A percentile compares a stretch with the other conserved stretches of the same genome.
Evolutionary conservation across 1,284 basidiomycete genomes (phyloP).

Genomic region (Athelia psychrophila): DNA sequence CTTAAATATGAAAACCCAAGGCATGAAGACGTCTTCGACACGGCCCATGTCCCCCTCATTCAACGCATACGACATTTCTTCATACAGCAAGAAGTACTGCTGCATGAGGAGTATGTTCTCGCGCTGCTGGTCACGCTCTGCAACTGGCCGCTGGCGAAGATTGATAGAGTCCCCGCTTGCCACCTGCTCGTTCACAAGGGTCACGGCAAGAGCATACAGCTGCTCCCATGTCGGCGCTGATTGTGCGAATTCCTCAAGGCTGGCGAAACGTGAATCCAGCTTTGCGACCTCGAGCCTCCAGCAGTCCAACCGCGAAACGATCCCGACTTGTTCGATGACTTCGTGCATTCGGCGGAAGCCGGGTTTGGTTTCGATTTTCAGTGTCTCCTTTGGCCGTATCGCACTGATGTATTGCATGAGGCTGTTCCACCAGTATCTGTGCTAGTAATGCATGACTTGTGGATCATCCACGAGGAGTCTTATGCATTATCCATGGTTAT

Average conservation of each 20-base stretch:
- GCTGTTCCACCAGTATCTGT: background rate
- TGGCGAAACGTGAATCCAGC: background rate
- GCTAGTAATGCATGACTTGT: too few relatives aligned
- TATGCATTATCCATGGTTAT: too few relatives aligned
- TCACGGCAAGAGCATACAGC: conserved; percentile 13
- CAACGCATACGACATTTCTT: conserved; percentile 27
- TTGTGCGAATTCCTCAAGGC: conserved; percentile 18
- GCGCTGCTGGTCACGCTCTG: conserved; percentile 20
- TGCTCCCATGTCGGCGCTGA: conserved; percentile 17
- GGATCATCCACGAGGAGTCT: too few relatives aligned
- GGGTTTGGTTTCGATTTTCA: conserved; percentile 6
- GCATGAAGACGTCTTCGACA: conserved; percentile 23
- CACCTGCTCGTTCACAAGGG: conserved; percentile 15
- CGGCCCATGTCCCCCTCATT: conserved; percentile 34
- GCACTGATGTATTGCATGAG: conserved; percentile 2
- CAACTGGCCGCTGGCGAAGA: background rate
- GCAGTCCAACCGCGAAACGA: conserved; percentile 15
- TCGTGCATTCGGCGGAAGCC: conserved; percentile 2
- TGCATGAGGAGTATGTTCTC: conserved; percentile 28
- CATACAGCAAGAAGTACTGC: conserved; percentile 29
- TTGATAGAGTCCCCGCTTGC: conserved; percentile 5
- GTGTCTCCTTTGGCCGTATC: conserved; percentile 2
- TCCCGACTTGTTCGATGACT: background rate
- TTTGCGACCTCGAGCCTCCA: conserved; percentile 16
- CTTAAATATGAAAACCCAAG: conserved; percentile 29